Conservation (phyloP, 192 early-diverging fungal species). For the Haplosporangium gracile region DNA sequence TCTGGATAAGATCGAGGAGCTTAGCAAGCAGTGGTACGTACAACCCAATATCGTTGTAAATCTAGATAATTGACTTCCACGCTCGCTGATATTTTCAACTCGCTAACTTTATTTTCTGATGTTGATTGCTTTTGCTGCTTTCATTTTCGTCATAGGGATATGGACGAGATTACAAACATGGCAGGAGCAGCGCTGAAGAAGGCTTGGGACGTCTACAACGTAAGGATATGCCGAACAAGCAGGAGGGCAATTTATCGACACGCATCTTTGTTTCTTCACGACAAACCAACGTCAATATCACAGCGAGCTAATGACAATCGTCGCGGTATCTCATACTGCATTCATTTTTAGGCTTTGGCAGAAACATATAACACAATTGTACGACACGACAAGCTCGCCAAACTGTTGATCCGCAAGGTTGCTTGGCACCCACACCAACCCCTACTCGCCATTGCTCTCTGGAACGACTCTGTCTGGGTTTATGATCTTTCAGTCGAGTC, state of each 20-base stretch:
- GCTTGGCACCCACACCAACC: conserved; percentile 84
- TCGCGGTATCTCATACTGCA: not conserved
- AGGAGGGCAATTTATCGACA: not conserved
- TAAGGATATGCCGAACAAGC: not conserved
- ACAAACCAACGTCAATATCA: not conserved
- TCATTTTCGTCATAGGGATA: conserved; percentile 21
- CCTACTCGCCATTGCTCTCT: conserved; percentile 76
- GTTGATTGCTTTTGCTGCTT: not conserved
- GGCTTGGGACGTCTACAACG: conserved; percentile 34
- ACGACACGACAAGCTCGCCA: conserved; percentile 43
- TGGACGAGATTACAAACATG: conserved; percentile 22
- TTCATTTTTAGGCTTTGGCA: conserved; percentile 8
- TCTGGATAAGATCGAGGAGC: conserved; percentile 43
- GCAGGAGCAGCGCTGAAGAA: conserved; percentile 26
- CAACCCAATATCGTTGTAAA: not conserved
- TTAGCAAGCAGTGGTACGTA: conserved; percentile 37
- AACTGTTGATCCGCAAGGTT: conserved; percentile 64
- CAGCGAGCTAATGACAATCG: not conserved
- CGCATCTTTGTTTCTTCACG: too few relatives aligned
- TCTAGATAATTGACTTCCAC: too few relatives aligned
- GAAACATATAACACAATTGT: conserved; percentile 34
- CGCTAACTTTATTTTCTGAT: not conserved
- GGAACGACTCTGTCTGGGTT: conserved; percentile 74
- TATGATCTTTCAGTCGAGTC: conserved; percentile 74
- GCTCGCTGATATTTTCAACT: too few relatives aligned